Percentiles rank a stretch among this genome's conserved stretches.
phyloP scores from a whole-genome alignment of 768 basidiomycete genomes.

The Naganishia antarctica region DNA sequence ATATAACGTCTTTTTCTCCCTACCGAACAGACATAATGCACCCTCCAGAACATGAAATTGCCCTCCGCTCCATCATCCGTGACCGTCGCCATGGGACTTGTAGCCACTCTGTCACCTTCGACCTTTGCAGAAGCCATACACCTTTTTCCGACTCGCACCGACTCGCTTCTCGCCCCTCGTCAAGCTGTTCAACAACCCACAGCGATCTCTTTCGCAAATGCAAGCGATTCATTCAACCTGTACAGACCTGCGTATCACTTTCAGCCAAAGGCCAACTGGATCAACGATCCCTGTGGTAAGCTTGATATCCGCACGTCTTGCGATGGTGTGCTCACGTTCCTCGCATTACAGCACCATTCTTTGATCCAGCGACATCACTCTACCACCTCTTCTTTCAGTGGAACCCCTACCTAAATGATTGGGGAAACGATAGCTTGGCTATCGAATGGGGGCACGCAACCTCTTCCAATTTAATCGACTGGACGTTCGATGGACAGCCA shows the following conservation, averaged over 20 bases:
- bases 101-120: not conserved
- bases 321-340: not conserved
- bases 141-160: no score
- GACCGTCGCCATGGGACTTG: conserved; percentile 1
- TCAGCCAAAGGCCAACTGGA: conserved; percentile 16
- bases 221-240: not conserved
- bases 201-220: not conserved
- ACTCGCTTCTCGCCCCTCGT: not conserved
- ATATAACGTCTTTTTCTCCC: no score
- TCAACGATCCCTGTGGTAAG: conserved; percentile 16
- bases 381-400: conserved; percentile 20
- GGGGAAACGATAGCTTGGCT: conserved; percentile 12
- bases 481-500: not conserved
- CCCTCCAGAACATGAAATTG: no score
- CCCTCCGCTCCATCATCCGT: no score
- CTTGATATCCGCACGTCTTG: no score
- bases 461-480: conserved; percentile 7
- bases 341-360: conserved; percentile 1
- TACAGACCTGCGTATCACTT: conserved; percentile 5
- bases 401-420: conserved; percentile 5
- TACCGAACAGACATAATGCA: no score
- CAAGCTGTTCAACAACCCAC: not conserved
- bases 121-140: not conserved
- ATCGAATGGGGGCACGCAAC: conserved; percentile 11
- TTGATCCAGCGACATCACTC: conserved; percentile 8